Percentiles rank a stretch among this genome's conserved stretches.
phyloP scores from a whole-genome alignment of 148 eudicot species.

The Spergularia marina region DNA sequence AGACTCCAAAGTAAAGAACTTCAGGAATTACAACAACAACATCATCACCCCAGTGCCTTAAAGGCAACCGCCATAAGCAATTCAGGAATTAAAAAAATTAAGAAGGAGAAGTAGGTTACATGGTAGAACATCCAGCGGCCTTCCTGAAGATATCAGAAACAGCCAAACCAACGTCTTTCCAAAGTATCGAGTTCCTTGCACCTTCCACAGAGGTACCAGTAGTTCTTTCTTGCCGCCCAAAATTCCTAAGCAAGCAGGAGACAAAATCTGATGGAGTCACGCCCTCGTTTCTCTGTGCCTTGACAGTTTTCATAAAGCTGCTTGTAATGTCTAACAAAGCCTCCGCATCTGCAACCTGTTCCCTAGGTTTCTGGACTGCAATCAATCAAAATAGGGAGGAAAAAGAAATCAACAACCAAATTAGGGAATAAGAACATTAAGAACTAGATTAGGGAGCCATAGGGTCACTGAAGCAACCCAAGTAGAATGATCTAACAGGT shows the following conservation, averaged over 20 bases:
- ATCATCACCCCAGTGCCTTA: no score
- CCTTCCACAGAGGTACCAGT: slow-evolving; percentile 36
- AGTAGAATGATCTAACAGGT: not conserved
- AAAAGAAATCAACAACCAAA: not conserved
- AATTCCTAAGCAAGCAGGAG: slow-evolving; percentile 49
- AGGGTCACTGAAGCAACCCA: not conserved
- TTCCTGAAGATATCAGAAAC: slow-evolving; percentile 56
- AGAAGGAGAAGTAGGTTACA: slow-evolving; percentile 34
- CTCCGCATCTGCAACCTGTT: slow-evolving; percentile 95
- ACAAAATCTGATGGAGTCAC: slow-evolving; percentile 68
- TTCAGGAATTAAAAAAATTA: no score
- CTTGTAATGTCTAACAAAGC: slow-evolving; percentile 67
- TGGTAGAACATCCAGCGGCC: slow-evolving; percentile 63
- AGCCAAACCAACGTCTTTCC: slow-evolving; percentile 65
- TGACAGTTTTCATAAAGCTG: slow-evolving; percentile 60
- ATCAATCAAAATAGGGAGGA: not conserved
- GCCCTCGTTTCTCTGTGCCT: slow-evolving; percentile 62
- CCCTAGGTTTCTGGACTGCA: slow-evolving; percentile 83
- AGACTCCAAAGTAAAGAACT: not conserved
- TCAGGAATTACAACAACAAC: not conserved
- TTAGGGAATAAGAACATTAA: not conserved
- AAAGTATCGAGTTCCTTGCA: slow-evolving; percentile 37
- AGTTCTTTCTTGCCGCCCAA: slow-evolving; percentile 49
- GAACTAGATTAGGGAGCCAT: not conserved
- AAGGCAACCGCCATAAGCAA: no score